Percentiles rank a stretch among this genome's conserved stretches.
Evolutionary conservation across 169 alveolate species (phyloP).

Genomic region (Perkinsus chesapeaki): DNA sequence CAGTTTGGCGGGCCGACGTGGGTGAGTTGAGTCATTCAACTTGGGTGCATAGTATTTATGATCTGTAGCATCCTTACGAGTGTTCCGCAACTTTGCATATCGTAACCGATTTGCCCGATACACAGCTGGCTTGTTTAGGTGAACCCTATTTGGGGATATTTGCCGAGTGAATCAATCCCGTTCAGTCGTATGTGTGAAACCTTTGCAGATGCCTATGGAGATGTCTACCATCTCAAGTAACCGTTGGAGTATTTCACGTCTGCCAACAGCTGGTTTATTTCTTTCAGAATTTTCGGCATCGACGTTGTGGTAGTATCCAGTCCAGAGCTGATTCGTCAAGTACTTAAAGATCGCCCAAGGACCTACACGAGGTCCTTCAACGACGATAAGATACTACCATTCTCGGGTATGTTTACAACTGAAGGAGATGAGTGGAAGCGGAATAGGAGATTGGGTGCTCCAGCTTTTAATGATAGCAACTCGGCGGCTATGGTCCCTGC

Average conservation of each 20-base stretch:
- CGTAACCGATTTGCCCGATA: too few relatives aligned
- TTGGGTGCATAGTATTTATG: too few relatives aligned
- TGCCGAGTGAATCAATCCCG: too few relatives aligned
- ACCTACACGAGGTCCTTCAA: neutral
- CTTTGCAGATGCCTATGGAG: neutral
- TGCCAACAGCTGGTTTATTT: neutral
- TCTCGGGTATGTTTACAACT: neutral
- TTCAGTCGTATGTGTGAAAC: too few relatives aligned
- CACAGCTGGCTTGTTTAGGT: too few relatives aligned
- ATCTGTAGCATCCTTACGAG: too few relatives aligned
- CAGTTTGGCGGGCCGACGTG: too few relatives aligned
- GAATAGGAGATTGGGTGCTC: neutral
- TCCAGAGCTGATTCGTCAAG: neutral
- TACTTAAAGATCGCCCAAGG: neutral
- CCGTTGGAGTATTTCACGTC: neutral
- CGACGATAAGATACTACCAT: neutral
- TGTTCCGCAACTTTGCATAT: too few relatives aligned
- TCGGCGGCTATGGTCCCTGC: neutral
- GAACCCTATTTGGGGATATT: too few relatives aligned
- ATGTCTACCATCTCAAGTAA: neutral
- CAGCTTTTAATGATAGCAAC: neutral
- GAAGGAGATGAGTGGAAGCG: neutral
- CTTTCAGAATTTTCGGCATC: neutral
- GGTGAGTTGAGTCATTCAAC: too few relatives aligned
- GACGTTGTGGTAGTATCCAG: neutral